phyloP scores from a whole-genome alignment of 805 yeast species.

The Barnettozyma botsteinii region DNA sequence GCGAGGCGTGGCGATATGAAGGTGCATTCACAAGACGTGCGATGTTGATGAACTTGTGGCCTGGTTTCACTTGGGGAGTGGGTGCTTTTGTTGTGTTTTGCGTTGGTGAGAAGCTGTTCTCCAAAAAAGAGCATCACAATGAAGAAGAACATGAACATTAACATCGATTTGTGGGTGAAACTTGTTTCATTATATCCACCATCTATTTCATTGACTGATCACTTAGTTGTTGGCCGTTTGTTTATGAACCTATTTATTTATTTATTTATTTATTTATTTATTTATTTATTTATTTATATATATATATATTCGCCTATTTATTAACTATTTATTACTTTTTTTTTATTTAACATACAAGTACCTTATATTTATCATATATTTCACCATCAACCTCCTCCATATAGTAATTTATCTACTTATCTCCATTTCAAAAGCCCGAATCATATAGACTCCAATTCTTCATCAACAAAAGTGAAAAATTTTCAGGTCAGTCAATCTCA shows the following conservation, averaged over 20 bases:
- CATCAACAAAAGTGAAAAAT: background rate
- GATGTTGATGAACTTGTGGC: slow-evolving; percentile 66
- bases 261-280: background rate
- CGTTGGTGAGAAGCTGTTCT: slow-evolving; percentile 30
- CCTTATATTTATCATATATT: too few species aligned
- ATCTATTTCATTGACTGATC: too few species aligned
- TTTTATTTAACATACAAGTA: too few species aligned
- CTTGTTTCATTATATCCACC: too few species aligned
- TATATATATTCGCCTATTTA: too few species aligned
- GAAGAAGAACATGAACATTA: slow-evolving; percentile 6
- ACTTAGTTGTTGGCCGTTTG: too few species aligned
- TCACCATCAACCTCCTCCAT: background rate
- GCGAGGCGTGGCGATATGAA: slow-evolving; percentile 90
- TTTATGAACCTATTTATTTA: too few species aligned
- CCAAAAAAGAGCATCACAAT: slow-evolving; percentile 9
- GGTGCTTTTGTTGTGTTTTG: slow-evolving; percentile 67
- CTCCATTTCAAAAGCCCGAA: background rate
- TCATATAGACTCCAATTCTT: too few species aligned
- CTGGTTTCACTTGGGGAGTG: slow-evolving; percentile 75
- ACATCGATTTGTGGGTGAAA: too few species aligned
- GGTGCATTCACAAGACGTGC: slow-evolving; percentile 71
- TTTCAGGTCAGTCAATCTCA: background rate
- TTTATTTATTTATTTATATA: slow-evolving; percentile 1
- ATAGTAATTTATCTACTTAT: too few species aligned
- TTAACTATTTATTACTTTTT: background rate